Evolutionary conservation across 192 early-diverging fungal genomes (phyloP).

Genomic region (Backusella circina): DNA sequence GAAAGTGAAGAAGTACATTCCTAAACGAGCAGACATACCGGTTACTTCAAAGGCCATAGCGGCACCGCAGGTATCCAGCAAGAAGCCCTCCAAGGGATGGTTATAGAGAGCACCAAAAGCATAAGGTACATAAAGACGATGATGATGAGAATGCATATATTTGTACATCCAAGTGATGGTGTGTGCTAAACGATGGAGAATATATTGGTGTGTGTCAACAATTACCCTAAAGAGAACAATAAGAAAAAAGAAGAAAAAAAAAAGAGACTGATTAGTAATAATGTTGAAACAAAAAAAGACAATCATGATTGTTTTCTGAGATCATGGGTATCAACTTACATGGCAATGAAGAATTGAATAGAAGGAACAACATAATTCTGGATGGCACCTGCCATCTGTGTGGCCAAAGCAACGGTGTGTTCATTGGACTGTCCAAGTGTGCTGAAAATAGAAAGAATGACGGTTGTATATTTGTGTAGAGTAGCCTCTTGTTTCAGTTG

Average conservation of each 20-base stretch:
- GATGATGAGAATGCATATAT: conserved; percentile 72
- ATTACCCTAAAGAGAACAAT: conserved; percentile 27
- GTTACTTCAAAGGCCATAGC: conserved; percentile 60
- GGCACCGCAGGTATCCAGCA: conserved; percentile 71
- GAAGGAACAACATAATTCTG: background rate
- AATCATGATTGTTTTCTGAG: background rate
- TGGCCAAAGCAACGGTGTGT: background rate
- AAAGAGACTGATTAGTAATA: background rate
- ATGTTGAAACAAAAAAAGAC: background rate
- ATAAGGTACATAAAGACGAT: conserved; percentile 72
- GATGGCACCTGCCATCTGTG: background rate
- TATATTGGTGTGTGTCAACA: conserved; percentile 61
- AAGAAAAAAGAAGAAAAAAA: background rate
- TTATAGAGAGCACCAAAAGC: conserved; percentile 86
- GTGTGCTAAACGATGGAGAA: conserved; percentile 71
- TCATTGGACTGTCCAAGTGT: background rate
- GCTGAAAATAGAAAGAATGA: background rate
- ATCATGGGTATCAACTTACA: background rate
- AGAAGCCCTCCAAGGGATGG: conserved; percentile 74
- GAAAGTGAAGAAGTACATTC: conserved; percentile 63
- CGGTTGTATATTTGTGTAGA: background rate
- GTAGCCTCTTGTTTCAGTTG: background rate
- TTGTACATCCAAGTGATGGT: conserved; percentile 65
- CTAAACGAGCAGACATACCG: conserved; percentile 68
- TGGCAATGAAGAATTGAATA: conserved; percentile 9